Evolutionary conservation across 1,139 yeast species (phyloP), one percentile per base, ranked within the genome.

Genomic region (Diutina rugosa): DNA sequence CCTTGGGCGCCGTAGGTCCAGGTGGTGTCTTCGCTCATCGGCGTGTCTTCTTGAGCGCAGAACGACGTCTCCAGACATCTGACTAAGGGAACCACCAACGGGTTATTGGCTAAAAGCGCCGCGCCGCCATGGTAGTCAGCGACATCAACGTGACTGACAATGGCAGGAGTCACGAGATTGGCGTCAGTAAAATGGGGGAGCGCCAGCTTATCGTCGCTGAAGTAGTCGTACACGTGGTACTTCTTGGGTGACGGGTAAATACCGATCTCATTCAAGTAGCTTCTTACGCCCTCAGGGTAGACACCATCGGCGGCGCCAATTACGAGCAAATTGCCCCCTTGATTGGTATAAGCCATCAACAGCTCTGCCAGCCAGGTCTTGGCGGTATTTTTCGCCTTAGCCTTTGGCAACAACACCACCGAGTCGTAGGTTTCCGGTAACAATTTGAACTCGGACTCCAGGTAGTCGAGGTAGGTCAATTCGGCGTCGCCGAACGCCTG

Each of bases 1-100:
- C 90, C 90, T 71, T 91, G 96, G 56, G 82, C 76, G 32, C 99
- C 99, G 55, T 84, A 74, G 10, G 89, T 84, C 96, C 97, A 95
- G 8, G 79, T 69, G 32, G 76, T 76, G 44, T 84, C 86, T 45
- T 66, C 63, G 16, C 69, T 69, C 55, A 72, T 61, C 6, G 51
- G 51, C n/a, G 74, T 70, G 57, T 73, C 77, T 32, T 67, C 69
- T 63, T 67, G 73, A 61, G 62, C 69, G 55, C 66, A 67, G 65
- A 82, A 82, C 3, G 95, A 81, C 2, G 96, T 84, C 57, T 78
- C 73, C 47, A 91, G 78, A 3, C 93, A 88, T 59, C 74, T 76
- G 46, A 90, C 67, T 55, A 95, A 68, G 9, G 98, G 98, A 56
- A 87, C 74, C 60, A 90, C 66, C 59, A 77, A 76, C 63, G 84